Percentiles rank a stretch among this genome's conserved stretches.
These are phyloP conservation scores for Colletotrichum melonis DNA, from an alignment of 2,329 filamentous ascomycete species.

Conservation along the genomic window DNA sequence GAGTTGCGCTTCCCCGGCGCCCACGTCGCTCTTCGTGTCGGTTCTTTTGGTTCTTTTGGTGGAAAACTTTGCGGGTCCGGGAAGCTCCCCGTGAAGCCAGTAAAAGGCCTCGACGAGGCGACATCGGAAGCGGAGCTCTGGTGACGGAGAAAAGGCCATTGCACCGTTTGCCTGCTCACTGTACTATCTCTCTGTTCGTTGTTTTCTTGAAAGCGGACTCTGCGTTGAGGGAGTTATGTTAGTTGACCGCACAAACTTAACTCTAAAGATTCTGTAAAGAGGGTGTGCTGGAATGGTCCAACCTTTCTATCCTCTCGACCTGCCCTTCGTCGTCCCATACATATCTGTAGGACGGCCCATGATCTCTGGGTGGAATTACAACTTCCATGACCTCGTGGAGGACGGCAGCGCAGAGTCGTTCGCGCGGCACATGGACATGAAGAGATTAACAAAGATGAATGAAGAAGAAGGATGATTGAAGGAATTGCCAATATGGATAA, in stretches of 20 bases:
- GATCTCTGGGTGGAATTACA: constrained; percentile 36
- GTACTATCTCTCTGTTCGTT: constrained; percentile 17
- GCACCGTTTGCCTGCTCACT: constrained; percentile 37
- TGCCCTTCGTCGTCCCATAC: constrained; percentile 37
- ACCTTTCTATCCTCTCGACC: constrained; percentile 36
- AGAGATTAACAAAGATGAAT: constrained; percentile 10
- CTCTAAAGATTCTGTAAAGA: neutral
- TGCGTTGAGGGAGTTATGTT: neutral
- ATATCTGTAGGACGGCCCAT: constrained; percentile 35
- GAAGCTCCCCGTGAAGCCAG: constrained; percentile 32
- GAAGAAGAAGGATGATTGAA: neutral
- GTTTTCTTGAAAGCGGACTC: constrained; percentile 11
- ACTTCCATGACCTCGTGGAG: constrained; percentile 35
- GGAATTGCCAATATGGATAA: constrained; percentile 21
- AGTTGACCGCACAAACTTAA: neutral
- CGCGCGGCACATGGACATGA: constrained; percentile 32
- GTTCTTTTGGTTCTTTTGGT: constrained; percentile 1
- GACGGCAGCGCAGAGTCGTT: constrained; percentile 18
- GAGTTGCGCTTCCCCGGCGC: constrained; percentile 35
- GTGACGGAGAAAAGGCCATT: constrained; percentile 36
- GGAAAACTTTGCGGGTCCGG: constrained; percentile 25
- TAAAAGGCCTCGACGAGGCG: constrained; percentile 29
- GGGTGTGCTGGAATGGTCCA: neutral
- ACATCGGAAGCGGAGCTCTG: constrained; percentile 33
- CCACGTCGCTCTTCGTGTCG: constrained; percentile 35